Evolutionary conservation across 2,329 filamentous ascomycete species (phyloP).

Genomic region (Pseudogymnoascus sp.): DNA sequence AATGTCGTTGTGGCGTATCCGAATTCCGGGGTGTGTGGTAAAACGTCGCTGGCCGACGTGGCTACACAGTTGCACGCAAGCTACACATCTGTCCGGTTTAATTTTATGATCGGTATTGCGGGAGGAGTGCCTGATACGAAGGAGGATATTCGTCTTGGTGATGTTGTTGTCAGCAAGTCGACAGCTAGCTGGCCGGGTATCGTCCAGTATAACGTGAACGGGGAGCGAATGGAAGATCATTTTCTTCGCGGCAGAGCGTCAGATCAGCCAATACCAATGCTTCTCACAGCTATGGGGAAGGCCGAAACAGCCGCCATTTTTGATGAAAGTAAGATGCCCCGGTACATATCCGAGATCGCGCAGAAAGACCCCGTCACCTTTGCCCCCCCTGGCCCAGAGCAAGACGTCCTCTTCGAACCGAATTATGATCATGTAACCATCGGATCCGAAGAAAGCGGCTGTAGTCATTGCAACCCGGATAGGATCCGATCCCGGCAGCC

Average conservation of each 20-base stretch:
- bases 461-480: background rate
- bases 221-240: constrained; percentile 14
- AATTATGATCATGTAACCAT: constrained; percentile 23
- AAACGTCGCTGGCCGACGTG: constrained; percentile 19
- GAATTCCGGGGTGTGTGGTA: constrained; percentile 20
- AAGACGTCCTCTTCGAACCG: constrained; percentile 24
- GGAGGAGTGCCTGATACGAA: constrained; percentile 20
- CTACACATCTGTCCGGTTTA: constrained; percentile 18
- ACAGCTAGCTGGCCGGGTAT: constrained; percentile 15
- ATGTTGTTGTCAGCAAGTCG: constrained; percentile 19
- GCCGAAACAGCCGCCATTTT: constrained; percentile 22
- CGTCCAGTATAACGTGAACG: constrained; percentile 21
- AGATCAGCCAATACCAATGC: constrained; percentile 17
- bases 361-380: constrained; percentile 22
- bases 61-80: constrained; percentile 19
- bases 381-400: constrained; percentile 20
- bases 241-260: constrained; percentile 15
- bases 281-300: constrained; percentile 22
- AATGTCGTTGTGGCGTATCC: constrained; percentile 27
- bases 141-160: constrained; percentile 19
- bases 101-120: constrained; percentile 20
- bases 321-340: constrained; percentile 18
- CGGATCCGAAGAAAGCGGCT: constrained; percentile 12
- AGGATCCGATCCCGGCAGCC: background rate
- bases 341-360: constrained; percentile 19